Evolutionary conservation across 2,329 filamentous ascomycete genomes (phyloP).

Genomic region (Scopulariopsis brevicaulis): DNA sequence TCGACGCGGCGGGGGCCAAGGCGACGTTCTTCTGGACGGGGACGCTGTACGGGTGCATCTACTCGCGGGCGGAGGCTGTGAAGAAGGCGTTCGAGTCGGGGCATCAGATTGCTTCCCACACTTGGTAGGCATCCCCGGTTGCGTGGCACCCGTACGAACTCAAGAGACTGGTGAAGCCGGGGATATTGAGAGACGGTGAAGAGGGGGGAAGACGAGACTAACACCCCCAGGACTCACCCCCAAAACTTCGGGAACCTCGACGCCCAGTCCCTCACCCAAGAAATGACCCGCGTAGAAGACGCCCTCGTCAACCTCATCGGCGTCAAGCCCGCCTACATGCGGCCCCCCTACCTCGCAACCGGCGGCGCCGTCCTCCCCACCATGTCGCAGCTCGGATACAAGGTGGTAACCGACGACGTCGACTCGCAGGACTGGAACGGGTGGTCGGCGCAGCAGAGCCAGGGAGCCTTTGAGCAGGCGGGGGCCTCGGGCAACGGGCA

Average conservation of each 20-base stretch:
- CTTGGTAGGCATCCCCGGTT: slow-evolving; percentile 24
- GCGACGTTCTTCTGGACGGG: slow-evolving; percentile 43
- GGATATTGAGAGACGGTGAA: no score
- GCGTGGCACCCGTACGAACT: neutral
- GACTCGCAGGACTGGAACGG: slow-evolving; percentile 53
- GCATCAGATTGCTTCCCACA: slow-evolving; percentile 42
- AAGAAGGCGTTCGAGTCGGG: slow-evolving; percentile 37
- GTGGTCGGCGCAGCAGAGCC: slow-evolving; percentile 33
- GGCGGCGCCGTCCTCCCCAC: slow-evolving; percentile 28
- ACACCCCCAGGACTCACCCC: slow-evolving; percentile 28
- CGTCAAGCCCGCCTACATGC: slow-evolving; percentile 36
- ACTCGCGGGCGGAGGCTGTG: slow-evolving; percentile 37
- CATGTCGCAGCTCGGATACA: slow-evolving; percentile 38
- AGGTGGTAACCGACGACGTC: slow-evolving; percentile 48
- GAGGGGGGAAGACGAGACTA: neutral
- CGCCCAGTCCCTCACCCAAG: slow-evolving; percentile 24
- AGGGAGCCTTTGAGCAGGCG: slow-evolving; percentile 36
- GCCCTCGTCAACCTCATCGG: slow-evolving; percentile 37
- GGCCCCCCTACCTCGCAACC: slow-evolving; percentile 36
- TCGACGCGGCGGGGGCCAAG: slow-evolving; percentile 34
- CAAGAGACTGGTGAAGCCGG: no score
- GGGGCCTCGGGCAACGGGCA: slow-evolving; percentile 32
- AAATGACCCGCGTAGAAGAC: slow-evolving; percentile 39
- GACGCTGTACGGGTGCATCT: slow-evolving; percentile 38
- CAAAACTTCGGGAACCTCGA: slow-evolving; percentile 27